Evolutionary conservation across 1,284 basidiomycete genomes (phyloP).

Genomic region (Amanita bisporigera): DNA sequence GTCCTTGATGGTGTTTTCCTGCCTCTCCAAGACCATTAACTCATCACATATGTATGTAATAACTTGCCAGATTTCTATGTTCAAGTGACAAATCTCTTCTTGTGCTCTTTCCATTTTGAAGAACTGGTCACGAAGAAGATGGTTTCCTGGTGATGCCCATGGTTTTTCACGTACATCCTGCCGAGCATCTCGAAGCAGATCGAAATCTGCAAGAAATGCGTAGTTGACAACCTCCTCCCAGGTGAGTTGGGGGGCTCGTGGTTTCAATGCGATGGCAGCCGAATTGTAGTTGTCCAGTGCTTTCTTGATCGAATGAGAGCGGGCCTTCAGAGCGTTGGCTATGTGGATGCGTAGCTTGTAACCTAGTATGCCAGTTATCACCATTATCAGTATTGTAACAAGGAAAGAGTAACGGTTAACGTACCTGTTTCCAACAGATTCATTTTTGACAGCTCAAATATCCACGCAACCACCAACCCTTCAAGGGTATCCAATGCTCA

Average conservation of each 20-base stretch:
- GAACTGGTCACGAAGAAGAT: conserved; percentile 29
- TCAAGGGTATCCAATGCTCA: conserved; percentile 24
- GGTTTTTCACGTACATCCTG: conserved; percentile 31
- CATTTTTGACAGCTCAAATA: conserved; percentile 36
- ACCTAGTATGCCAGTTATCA: conserved; percentile 17
- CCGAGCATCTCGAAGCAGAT: conserved; percentile 40
- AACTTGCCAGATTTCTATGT: conserved; percentile 42
- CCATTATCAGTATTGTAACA: too few relatives aligned
- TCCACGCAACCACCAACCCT: conserved; percentile 22
- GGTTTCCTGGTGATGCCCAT: conserved; percentile 38
- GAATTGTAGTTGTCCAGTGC: conserved; percentile 37
- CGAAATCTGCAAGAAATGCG: conserved; percentile 43
- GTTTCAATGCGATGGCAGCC: conserved; percentile 25
- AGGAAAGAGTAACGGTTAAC: conserved; percentile 4
- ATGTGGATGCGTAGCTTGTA: conserved; percentile 39
- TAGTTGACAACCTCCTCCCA: conserved; percentile 42
- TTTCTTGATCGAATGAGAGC: conserved; percentile 31
- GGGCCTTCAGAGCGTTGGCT: conserved; percentile 28
- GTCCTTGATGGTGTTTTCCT: conserved; percentile 4
- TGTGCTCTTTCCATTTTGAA: conserved; percentile 37
- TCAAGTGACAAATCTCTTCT: conserved; percentile 41
- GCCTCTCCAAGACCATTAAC: conserved; percentile 7
- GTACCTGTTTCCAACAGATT: conserved; percentile 37
- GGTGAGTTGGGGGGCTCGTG: conserved; percentile 27
- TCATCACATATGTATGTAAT: conserved; percentile 41